Base-by-base conservation (phyloP, 2,329 filamentous ascomycete species). In the Fusarium penzigii region DNA sequence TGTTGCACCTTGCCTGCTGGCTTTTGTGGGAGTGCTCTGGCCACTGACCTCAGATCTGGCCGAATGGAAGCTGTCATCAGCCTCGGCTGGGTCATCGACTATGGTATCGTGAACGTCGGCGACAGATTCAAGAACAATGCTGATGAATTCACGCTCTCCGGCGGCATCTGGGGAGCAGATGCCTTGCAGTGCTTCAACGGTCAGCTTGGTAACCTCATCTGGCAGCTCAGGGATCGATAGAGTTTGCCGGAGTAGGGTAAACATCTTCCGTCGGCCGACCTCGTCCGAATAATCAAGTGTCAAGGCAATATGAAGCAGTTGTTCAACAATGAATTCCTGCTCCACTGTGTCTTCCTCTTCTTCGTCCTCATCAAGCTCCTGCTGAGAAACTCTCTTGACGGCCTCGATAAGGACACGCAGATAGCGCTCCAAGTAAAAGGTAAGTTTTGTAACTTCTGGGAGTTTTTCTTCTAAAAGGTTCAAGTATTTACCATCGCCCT, bases 201-300 rank as follows among this genome's bases (percentile, higher is more conserved):
- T 86, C 46, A 99, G 86, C 67, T 92, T 93, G 2, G 94, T 97
- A 42, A 91, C 88, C 68, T 96, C 91, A 64, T 99, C 93, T 1
- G 94, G 92, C 2, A 99, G 79, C 62, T 95, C 90, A 4, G 92
- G 85, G 47, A 92, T 87, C 1, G 92, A 92, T 14, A 99, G 77
- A 2, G 88, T 88, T 68, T 96, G 90, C 49, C 94, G 84, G 53
- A 97, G 82, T 34, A 97, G 81, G 16, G 90, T 86, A 69, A 96
- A 97, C 92, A 99, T 97, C 75, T 96, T 96, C 52, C 93, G 83
- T 59, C 94, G 85, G 45, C 94, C 94, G 57, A 96, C 90, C 71
- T 97, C 94, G 67, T 99, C 94, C n/a, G 90, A 92, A 72, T 97
- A 99, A 72, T 99, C 94, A 46, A 97, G 82, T 1, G 90, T 95